Evolutionary conservation across 139 green algal species (phyloP), one percentile per base, ranked within the genome.

Genomic region (Asterochloris erici): DNA sequence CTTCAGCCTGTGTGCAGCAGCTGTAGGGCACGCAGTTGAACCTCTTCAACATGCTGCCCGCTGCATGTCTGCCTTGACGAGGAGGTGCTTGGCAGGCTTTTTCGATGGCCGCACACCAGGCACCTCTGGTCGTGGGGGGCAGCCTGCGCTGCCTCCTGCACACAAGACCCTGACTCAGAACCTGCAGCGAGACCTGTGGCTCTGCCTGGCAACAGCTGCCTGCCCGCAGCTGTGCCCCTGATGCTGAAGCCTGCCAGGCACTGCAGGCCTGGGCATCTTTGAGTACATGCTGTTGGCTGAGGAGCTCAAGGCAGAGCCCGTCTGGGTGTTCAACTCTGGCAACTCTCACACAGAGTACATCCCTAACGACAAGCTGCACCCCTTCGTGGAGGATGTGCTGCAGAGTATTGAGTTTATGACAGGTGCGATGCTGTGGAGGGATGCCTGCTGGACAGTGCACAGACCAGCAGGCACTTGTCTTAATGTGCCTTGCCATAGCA

Each of bases 201-300:
- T 21, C 66, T 71, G 17, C 21, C 66, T 71, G 66, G 21, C 66
- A 71, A 71, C 66, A 71, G 4, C 1, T 71, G 66, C 21, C 19
- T 24, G 17, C 66, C 21, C 2, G 17, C 21, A 71, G 66, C 66
- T 71, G 66, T 71, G 17, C 19, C 21, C 2, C 28, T 24, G 63
- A 38, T 28, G n/a, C 73, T 63, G 12, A 27, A 78, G 26, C 70
- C 29, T 54, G 10, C 0, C 70, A 14, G 12, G 11, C 16, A 38
- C 16, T 78, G 70, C 78, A 86, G 83, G 87, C 13, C 79, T 95
- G 38, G 88, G 89, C 28, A 84, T 93, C 38, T 95, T 89, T 82
- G 92, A 95, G 82, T 95, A 93, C 85, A 91, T 95, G 85, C 80
- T 86, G 82, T 75, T 94, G 64, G 80, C 76, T 19, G 91, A 94